These are phyloP conservation scores for Colletotrichum simmondsii DNA, from an alignment of 2,329 filamentous ascomycete species.

Conservation along the genomic window DNA sequence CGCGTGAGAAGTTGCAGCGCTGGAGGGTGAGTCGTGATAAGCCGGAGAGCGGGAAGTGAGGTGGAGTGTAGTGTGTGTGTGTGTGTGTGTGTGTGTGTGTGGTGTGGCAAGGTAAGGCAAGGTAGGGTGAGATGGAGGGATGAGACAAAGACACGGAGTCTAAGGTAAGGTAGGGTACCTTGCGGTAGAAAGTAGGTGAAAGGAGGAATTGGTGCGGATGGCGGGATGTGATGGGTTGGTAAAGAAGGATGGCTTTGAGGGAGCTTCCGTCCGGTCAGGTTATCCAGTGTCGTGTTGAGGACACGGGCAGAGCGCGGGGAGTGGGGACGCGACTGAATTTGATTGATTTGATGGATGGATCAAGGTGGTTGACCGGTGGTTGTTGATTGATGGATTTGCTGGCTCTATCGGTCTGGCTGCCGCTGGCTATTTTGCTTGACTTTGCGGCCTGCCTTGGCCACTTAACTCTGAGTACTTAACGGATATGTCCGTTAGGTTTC, in stretches of 20 bases:
- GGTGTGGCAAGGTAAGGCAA: background rate
- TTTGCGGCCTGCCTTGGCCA: background rate
- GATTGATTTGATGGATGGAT: constrained; percentile 15
- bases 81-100: background rate
- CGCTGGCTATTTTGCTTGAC: constrained; percentile 6
- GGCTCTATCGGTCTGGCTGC: background rate
- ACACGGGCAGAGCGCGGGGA: constrained; percentile 6
- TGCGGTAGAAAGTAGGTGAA: background rate
- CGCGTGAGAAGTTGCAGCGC: background rate
- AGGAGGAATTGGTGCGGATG: background rate
- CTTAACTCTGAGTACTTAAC: background rate
- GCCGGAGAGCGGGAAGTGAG: background rate
- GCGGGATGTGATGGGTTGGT: background rate
- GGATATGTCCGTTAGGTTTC: background rate
- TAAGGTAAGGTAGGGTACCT: background rate
- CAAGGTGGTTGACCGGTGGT: constrained; percentile 8
- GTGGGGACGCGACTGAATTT: constrained; percentile 29
- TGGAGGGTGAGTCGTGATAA: background rate
- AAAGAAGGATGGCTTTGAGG: constrained; percentile 3
- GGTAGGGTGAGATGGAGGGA: constrained; percentile 7
- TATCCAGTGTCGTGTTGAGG: constrained; percentile 21
- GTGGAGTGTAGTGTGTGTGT: background rate
- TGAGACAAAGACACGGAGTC: constrained; percentile 14
- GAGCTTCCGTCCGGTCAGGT: constrained; percentile 21
- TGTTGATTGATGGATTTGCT: constrained; percentile 10